Percentiles rank a stretch among this genome's conserved stretches.
Conservation (phyloP, 2,329 filamentous ascomycete genomes). For the Metarhizium brunneum region DNA sequence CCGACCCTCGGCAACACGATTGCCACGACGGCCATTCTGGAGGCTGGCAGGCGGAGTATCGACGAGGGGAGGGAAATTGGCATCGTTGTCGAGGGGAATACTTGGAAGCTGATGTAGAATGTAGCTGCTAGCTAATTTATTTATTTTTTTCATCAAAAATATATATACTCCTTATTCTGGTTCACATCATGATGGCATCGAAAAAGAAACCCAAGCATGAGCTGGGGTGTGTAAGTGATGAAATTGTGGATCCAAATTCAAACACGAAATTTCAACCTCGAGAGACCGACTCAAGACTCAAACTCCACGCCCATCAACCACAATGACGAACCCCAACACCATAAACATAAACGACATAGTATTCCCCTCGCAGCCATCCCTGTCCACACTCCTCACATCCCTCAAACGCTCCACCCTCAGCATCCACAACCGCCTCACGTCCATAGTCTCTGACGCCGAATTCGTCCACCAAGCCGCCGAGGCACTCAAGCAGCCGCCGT, state of each 20-base stretch:
- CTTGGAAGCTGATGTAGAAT: constrained; percentile 54
- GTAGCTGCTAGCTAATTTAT: too few relatives aligned
- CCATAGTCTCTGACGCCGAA: constrained; percentile 64
- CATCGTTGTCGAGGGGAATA: constrained; percentile 56
- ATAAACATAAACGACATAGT: constrained; percentile 32
- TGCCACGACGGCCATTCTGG: constrained; percentile 82
- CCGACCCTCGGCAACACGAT: constrained; percentile 85
- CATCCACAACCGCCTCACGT: constrained; percentile 71
- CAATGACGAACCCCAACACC: not conserved
- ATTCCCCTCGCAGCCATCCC: constrained; percentile 49
- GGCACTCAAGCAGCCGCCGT: constrained; percentile 47
- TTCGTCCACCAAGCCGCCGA: constrained; percentile 60
- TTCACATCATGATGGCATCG: too few relatives aligned
- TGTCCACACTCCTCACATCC: constrained; percentile 60
- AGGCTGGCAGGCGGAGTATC: constrained; percentile 75
- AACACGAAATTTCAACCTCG: not conserved
- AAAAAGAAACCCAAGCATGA: too few relatives aligned
- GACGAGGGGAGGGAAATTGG: constrained; percentile 73
- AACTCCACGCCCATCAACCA: not conserved
- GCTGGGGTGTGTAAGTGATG: too few relatives aligned
- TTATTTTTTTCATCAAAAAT: too few relatives aligned
- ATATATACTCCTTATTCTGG: too few relatives aligned
- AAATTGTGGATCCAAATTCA: too few relatives aligned
- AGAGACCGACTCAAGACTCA: not conserved
- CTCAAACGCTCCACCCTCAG: constrained; percentile 70